phyloP scores from a whole-genome alignment of 495 filamentous ascomycete genomes.

The Alectoria sarmentosa region DNA sequence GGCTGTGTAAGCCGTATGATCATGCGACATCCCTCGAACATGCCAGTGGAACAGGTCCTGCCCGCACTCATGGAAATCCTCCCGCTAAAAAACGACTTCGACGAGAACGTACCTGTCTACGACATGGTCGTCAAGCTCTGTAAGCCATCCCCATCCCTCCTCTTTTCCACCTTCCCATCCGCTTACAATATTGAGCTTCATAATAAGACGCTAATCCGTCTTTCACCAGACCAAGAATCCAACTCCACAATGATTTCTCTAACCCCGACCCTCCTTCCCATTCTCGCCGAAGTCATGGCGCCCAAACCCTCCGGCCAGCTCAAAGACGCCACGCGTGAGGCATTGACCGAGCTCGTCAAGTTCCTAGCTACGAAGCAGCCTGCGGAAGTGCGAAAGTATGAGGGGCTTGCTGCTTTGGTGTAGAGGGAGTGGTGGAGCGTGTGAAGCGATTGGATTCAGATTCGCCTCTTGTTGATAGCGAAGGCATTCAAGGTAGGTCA shows the following conservation, averaged over 20 bases:
- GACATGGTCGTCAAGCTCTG: constrained; percentile 80
- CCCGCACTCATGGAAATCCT: constrained; percentile 71
- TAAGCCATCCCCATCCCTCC: constrained; percentile 39
- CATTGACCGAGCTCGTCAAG: constrained; percentile 63
- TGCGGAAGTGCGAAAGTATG: constrained; percentile 24
- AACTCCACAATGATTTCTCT: constrained; percentile 67
- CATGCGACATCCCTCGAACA: constrained; percentile 65
- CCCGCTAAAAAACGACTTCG: constrained; percentile 88
- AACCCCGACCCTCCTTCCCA: constrained; percentile 67
- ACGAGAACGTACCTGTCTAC: constrained; percentile 92
- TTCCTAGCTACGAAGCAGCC: constrained; percentile 52
- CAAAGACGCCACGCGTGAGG: constrained; percentile 64
- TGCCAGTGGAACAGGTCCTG: constrained; percentile 74
- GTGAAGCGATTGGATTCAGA: neutral
- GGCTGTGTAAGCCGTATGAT: constrained; percentile 93
- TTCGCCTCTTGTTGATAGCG: neutral
- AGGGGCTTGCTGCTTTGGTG: constrained; percentile 22
- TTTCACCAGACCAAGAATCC: constrained; percentile 54
- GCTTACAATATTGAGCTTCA: neutral
- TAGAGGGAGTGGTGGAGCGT: neutral
- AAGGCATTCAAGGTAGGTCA: neutral
- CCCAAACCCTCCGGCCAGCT: constrained; percentile 68
- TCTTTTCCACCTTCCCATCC: constrained; percentile 1
- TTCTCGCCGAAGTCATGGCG: constrained; percentile 74
- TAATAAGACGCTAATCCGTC: neutral